phyloP scores from a whole-genome alignment of 768 basidiomycete genomes.

The Tricholoma saponaceum region DNA sequence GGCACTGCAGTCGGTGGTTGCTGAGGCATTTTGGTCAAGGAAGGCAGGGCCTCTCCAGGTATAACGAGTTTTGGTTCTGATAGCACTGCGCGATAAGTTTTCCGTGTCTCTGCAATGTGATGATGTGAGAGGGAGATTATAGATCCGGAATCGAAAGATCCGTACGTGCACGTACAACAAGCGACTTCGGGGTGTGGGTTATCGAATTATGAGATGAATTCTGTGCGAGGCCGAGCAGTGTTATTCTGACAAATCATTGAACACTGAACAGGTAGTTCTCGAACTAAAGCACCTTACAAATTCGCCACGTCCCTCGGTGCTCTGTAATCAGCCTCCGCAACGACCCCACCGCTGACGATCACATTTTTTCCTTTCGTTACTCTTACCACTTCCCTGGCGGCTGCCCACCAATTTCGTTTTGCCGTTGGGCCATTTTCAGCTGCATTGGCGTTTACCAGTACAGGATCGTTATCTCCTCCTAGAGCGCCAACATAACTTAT shows the following conservation, averaged over 20 bases:
- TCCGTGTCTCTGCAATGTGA: constrained; percentile 60
- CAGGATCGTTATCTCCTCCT: constrained; percentile 52
- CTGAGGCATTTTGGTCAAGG: neutral
- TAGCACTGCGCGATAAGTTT: constrained; percentile 74
- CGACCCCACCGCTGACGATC: constrained; percentile 65
- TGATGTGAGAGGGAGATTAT: neutral
- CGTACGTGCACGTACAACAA: constrained; percentile 73
- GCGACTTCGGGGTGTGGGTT: constrained; percentile 57
- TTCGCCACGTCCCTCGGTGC: constrained; percentile 74
- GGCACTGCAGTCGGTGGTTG: neutral
- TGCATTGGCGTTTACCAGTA: constrained; percentile 40
- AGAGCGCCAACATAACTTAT: constrained; percentile 74
- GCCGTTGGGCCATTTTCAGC: constrained; percentile 50
- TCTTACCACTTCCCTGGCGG: constrained; percentile 68
- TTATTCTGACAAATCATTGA: constrained; percentile 39
- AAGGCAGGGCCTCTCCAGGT: constrained; percentile 25
- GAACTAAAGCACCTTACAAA: constrained; percentile 43
- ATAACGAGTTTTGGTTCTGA: constrained; percentile 71
- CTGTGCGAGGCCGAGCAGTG: constrained; percentile 64
- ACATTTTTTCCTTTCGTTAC: constrained; percentile 80
- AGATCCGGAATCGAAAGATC: constrained; percentile 7
- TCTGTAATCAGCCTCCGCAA: constrained; percentile 58
- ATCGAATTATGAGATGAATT: constrained; percentile 62
- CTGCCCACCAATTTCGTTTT: constrained; percentile 84
- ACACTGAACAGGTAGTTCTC: neutral